These are phyloP conservation scores for Rhodotorula graminis DNA, from an alignment of 768 basidiomycete species.

Conservation along the genomic window DNA sequence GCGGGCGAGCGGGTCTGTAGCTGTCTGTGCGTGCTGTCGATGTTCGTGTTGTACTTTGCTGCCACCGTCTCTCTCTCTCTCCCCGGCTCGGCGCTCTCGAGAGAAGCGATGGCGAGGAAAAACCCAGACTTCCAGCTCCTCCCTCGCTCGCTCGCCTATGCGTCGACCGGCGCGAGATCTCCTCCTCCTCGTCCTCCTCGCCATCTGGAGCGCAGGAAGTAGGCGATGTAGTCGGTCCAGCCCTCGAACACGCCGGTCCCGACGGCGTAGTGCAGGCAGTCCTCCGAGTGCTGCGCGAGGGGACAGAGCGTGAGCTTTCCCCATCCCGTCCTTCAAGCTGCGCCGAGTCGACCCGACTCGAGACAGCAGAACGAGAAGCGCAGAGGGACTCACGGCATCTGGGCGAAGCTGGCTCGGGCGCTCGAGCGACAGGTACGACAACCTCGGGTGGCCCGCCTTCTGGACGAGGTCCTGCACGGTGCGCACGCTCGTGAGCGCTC, in stretches of 20 bases:
- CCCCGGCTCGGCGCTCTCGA: no score
- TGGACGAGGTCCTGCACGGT: background rate
- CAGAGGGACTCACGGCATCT: background rate
- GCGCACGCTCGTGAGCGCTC: background rate
- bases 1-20: background rate
- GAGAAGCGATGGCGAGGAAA: background rate
- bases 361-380: no score
- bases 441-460: background rate
- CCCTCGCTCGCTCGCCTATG: background rate
- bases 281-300: background rate
- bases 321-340: no score
- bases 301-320: background rate
- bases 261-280: conserved; percentile 2
- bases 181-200: background rate
- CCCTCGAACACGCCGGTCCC: conserved; percentile 7
- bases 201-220: background rate
- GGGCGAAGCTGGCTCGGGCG: background rate
- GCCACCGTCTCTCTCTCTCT: background rate
- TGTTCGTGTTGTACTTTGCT: background rate
- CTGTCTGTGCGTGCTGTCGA: background rate
- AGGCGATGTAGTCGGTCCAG: conserved; percentile 3
- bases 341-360: no score
- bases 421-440: background rate
- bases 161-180: background rate
- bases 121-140: background rate